These are phyloP conservation scores for Syzygium malaccense DNA, from an alignment of 441 rosid genomes.

Conservation along the genomic window DNA sequence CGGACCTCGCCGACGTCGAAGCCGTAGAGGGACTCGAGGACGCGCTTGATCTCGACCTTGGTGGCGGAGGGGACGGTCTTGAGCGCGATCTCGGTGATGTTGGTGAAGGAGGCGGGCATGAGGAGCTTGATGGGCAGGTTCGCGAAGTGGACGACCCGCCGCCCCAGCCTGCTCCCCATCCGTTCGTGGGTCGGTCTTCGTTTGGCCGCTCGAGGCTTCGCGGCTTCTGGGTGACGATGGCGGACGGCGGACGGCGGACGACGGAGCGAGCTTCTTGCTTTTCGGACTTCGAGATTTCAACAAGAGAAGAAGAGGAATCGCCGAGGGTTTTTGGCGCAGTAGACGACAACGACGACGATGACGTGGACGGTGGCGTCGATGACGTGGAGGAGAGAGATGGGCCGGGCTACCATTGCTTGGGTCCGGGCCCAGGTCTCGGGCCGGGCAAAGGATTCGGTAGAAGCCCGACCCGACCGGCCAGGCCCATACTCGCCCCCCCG, in stretches of 20 bases:
- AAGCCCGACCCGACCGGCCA: neutral
- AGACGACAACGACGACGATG: neutral
- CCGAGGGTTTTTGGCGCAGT: neutral
- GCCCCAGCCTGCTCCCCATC: constrained; percentile 71
- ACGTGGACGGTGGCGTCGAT: neutral
- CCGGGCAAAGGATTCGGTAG: neutral
- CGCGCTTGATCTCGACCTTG: constrained; percentile 85
- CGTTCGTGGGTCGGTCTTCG: neutral
- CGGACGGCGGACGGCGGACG: neutral
- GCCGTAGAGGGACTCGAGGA: constrained; percentile 78
- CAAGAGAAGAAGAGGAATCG: no score
- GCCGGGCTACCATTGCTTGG: neutral
- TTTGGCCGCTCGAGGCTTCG: neutral
- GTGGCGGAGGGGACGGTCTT: constrained; percentile 78
- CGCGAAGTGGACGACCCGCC: constrained; percentile 71
- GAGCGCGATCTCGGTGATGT: constrained; percentile 62
- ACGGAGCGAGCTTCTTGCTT: neutral
- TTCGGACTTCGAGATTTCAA: neutral
- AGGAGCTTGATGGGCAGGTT: constrained; percentile 78
- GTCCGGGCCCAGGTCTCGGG: neutral
- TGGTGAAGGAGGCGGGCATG: constrained; percentile 39
- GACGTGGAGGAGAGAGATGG: neutral
- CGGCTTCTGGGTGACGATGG: neutral
- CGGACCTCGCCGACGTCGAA: constrained; percentile 72
- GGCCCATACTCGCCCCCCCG: neutral